Evolutionary conservation across 164 flowering plant species (phyloP), one percentile per base, ranked within the genome.

Genomic region (Sedum album): DNA sequence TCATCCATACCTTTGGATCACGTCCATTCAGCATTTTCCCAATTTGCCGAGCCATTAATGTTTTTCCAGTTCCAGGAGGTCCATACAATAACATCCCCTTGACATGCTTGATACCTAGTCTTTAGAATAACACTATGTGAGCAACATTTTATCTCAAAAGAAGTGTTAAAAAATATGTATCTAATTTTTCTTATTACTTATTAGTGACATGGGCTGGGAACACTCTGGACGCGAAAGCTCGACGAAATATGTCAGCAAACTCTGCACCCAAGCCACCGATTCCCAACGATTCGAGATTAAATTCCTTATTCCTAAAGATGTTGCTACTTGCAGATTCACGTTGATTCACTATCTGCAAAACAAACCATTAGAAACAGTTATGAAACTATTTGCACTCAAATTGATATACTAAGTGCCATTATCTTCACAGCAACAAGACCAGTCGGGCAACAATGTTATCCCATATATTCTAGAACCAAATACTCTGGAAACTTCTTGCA

Each of bases 31-130:
- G 78, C 85, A 92, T 84, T 79, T 95, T 90, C 38, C 99, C 99
- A 66, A 92, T 95, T 78, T 95, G 99, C 28, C 99, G 96, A 74
- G 97, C 97, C 90, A 95, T 92, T 28, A 92, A 86, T 64, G 97
- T 95, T 77, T 95, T 92, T 10, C 97, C 97, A 61, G 99, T 95
- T 69, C 99, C 99, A 80, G 99, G 99, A 73, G 99, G 99, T 38
- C 99, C 99, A 89, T 78, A 82, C 69, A 95, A 96, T 70, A 95
- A 86, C 97, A 95, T 95, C 53, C 99, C 99, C 69, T 95, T 95
- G 8, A 95, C 99, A 77, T 92, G 99, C 80, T 90, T 92, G 71
- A 92, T 92, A 21, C 99, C 99, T 82, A 95, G 77, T 76, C 97
- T 94, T 75, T 48, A 79, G 61, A 69, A 83, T 46, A n/a, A 44